Percentiles rank a stretch among this genome's conserved stretches.
These are phyloP conservation scores for Pseudogymnoascus sp. DNA, from an alignment of 2,329 filamentous ascomycete species.

Conservation along the genomic window DNA sequence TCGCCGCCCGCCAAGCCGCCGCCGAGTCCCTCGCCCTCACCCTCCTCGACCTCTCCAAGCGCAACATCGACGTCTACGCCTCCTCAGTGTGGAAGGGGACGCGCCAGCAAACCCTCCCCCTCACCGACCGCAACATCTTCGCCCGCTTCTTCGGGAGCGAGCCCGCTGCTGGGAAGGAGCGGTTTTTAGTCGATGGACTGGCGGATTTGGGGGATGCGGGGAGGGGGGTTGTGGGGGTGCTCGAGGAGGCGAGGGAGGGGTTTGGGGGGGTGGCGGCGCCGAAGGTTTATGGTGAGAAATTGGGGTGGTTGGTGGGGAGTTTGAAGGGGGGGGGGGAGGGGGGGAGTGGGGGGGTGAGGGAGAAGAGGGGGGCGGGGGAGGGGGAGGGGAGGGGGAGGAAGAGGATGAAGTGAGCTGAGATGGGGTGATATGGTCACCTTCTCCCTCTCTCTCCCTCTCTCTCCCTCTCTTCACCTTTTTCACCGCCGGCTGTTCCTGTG, in stretches of 20 bases:
- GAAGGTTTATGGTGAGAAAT: neutral
- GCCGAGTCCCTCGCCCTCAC: neutral
- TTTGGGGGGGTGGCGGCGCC: neutral
- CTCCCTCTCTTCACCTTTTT: too few species aligned
- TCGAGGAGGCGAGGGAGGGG: neutral
- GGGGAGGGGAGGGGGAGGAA: neutral
- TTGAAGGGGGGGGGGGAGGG: neutral
- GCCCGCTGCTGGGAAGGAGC: neutral
- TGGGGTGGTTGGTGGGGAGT: neutral
- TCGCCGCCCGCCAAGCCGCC: neutral
- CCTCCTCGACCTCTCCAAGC: neutral
- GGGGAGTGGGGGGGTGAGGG: neutral
- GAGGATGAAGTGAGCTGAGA: neutral
- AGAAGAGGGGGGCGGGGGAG: neutral
- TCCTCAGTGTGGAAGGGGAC: neutral
- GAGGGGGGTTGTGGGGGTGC: neutral
- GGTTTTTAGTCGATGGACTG: neutral
- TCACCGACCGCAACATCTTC: neutral
- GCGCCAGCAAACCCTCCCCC: neutral
- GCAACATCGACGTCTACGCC: conserved; percentile 3
- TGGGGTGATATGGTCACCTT: too few species aligned
- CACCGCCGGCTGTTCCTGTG: too few species aligned
- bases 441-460: too few species aligned
- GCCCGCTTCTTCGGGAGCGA: neutral
- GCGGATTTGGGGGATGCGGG: neutral